Conservation (phyloP, 352 stramenopile genomes). For the Thraustochytrium sp. region DNA sequence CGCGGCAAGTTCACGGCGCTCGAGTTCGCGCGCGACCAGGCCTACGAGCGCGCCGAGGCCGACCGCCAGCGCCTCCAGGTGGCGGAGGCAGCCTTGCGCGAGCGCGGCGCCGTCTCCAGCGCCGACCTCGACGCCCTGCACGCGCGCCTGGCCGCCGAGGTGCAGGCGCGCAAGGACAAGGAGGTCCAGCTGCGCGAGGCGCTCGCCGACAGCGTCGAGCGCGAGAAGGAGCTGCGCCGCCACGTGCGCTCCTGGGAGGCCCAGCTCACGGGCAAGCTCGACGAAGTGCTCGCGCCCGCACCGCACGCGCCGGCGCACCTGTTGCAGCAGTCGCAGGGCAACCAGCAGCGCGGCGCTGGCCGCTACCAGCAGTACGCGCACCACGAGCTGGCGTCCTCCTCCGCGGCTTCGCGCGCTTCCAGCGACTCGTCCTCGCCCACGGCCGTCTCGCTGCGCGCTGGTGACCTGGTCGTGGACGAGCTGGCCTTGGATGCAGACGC, state of each 20-base stretch:
- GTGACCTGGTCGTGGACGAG: neutral
- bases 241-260: neutral
- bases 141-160: neutral
- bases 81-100: neutral
- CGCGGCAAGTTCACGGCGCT: conserved; percentile 1
- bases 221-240: neutral
- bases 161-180: neutral
- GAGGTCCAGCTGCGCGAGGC: neutral
- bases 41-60: neutral
- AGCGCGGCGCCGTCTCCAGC: neutral
- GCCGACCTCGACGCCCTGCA: neutral
- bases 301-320: neutral
- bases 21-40: conserved; percentile 22
- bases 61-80: neutral
- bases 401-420: neutral
- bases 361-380: no score
- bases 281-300: neutral
- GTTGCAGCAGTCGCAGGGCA: neutral
- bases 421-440: neutral
- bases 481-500: no score
- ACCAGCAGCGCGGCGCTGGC: no score
- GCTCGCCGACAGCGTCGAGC: neutral
- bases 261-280: neutral
- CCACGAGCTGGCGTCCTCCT: no score
- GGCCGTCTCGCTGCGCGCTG: neutral